Evolutionary conservation across 2,329 filamentous ascomycete species (phyloP).

Genomic region (Verticillium alfalfae): DNA sequence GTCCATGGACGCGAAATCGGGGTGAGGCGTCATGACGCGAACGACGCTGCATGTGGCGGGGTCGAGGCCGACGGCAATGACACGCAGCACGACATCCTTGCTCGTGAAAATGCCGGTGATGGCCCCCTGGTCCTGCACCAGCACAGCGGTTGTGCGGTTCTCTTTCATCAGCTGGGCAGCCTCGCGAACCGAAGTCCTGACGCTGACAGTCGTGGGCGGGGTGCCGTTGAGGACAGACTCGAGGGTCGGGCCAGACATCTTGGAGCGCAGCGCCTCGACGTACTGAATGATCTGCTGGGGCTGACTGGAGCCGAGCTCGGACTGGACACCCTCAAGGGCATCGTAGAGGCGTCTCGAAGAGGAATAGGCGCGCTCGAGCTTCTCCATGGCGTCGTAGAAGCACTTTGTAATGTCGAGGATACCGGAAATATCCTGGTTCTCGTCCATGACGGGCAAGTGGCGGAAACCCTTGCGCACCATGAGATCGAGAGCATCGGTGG

Average conservation of each 20-base stretch:
- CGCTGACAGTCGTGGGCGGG: constrained; percentile 90
- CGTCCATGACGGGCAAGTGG: constrained; percentile 97
- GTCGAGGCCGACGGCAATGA: constrained; percentile 94
- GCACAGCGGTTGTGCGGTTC: constrained; percentile 92
- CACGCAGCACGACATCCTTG: constrained; percentile 96
- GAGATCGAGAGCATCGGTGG: constrained; percentile 91
- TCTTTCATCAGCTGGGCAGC: constrained; percentile 97
- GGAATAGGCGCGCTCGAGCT: constrained; percentile 93
- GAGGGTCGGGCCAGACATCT: constrained; percentile 97
- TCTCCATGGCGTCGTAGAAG: constrained; percentile 99
- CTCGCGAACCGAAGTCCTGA: constrained; percentile 93
- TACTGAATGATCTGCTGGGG: constrained; percentile 99
- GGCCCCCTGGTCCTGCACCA: constrained; percentile 93
- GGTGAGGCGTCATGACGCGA: constrained; percentile 97
- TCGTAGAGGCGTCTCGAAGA: constrained; percentile 98
- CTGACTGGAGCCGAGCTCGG: constrained; percentile 90
- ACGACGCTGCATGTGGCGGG: constrained; percentile 95
- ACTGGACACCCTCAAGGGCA: constrained; percentile 94
- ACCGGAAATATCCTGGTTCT: constrained; percentile 98
- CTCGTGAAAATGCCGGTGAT: constrained; percentile 99
- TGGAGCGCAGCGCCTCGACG: constrained; percentile 86
- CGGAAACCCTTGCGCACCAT: constrained; percentile 99
- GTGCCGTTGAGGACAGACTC: constrained; percentile 90
- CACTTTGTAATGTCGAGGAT: constrained; percentile 99
- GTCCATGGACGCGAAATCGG: constrained; percentile 96